Evolutionary conservation across 176 grass and related monocot species (phyloP), one percentile per base, ranked within the genome.

Genomic region (Aegilops bicornis): DNA sequence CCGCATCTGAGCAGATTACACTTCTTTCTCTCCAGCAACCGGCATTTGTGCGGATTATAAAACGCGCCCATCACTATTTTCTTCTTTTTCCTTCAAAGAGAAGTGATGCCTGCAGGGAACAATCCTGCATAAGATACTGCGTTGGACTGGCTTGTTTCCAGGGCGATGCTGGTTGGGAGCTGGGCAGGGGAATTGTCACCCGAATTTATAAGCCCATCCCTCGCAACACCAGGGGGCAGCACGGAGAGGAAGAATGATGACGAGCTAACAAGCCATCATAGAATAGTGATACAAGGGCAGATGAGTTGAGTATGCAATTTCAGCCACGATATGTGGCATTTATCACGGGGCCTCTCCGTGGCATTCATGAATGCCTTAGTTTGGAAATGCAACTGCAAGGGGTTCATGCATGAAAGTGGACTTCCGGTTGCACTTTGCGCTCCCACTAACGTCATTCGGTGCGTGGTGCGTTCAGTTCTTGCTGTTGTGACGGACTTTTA

Each of bases 161-260:
- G 86, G 86, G 45, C 27, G 64, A 15, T 85, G 90, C 78, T 88
- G 78, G 90, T 88, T 82, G 86, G 86, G 33, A 17, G 77, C 31
- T 58, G 39, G 77, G 17, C 86, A 85, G 16, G 54, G 6, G 62
- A 88, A 85, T 73, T 73, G 78, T 64, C 82, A 12, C 3, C 82
- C 10, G 6, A 32, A 17, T 63, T 70, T 76, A 77, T 54, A 81
- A 71, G n/a, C 13, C 39, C 29, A 23, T 47, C 8, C 24, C 10
- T 56, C 70, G 69, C 37, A 81, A 85, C 60, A 19, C 29, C 77
- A 40, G 29, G 76, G 32, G 72, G 78, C 20, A 87, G 33, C 17
- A 1, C 0, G 47, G 3, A 32, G 10, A 69, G n/a, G 42, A 32
- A 64, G 20, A 5, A 56, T 16, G 47, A 29, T 30, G 10, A 64